These are phyloP conservation scores for Capsella rubella DNA, from an alignment of 441 rosid genomes.

Conservation along the genomic window DNA sequence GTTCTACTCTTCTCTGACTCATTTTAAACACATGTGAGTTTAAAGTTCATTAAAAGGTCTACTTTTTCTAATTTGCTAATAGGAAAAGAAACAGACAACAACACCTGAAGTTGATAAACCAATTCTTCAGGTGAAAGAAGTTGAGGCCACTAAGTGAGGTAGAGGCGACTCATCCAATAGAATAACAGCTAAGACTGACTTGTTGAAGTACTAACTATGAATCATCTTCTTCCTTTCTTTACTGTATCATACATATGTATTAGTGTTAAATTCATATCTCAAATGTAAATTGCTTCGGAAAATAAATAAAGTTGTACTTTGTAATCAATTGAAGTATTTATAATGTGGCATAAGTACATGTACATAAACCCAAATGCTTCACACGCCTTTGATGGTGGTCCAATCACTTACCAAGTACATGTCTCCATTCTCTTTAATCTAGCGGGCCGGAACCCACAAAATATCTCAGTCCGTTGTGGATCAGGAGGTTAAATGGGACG, in stretches of 20 bases:
- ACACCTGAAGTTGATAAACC: conserved; percentile 27
- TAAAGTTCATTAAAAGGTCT: neutral
- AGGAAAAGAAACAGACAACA: conserved; percentile 26
- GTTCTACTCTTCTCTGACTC: neutral
- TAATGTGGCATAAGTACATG: neutral
- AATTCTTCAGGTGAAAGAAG: conserved; percentile 3
- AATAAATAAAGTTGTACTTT: neutral
- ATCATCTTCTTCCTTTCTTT: neutral
- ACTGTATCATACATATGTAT: neutral
- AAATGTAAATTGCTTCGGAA: conserved; percentile 10
- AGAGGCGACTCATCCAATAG: neutral
- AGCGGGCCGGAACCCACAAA: neutral
- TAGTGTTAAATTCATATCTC: neutral
- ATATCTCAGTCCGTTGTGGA: neutral
- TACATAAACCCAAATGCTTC: neutral
- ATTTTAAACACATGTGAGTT: neutral
- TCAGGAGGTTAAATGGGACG: neutral
- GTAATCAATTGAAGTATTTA: neutral
- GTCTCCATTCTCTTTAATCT: neutral
- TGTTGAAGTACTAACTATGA: neutral
- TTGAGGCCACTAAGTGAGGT: conserved; percentile 19
- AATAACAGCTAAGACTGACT: neutral
- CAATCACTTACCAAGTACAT: neutral
- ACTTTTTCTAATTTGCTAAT: neutral
- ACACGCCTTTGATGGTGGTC: neutral